Evolutionary conservation across 2,329 filamentous ascomycete species (phyloP), one percentile per base, ranked within the genome.

Genomic region (Fusarium humuli): DNA sequence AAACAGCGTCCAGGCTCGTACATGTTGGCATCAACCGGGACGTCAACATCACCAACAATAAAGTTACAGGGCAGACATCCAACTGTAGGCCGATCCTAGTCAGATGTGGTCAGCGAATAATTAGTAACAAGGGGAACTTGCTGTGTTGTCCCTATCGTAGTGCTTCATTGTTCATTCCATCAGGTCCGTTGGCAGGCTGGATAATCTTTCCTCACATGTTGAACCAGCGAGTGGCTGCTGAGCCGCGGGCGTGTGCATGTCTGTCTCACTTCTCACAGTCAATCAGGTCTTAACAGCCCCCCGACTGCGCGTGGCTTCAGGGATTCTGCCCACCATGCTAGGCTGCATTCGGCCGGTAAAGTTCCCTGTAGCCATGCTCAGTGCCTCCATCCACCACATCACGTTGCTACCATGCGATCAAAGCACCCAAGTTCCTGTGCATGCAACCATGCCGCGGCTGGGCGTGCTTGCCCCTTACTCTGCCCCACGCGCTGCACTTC

Each of bases 261-360:
- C 30, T 67, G 67, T 63, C 59, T 57, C 59, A 63, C 53, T 52
- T 68, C 13, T 12, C 34, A 30, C 37, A 67, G 57, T 50, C 63
- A 70, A 49, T 63, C 68, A 71, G 34, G 57, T 69, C 65, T 67
- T 68, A 69, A 60, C 55, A 53, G 50, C 13, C 61, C 72, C 59
- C 65, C 72, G 74, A 72, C 73, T 72, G 78, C 79, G 78, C 78
- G 79, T 80, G 79, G 79, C 78, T 80, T 60, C 77, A 78, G 77
- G 78, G 78, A 79, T 80, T 62, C 47, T 59, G 41, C 50, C 64
- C 66, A 71, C 57, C 52, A 18, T 32, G 20, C 75, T 77, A 76
- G 65, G 53, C 76, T 69, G 37, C 57, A 73, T 77, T 74, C 57
- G 73, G 74, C 47, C 48, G 49, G 46, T 61, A 59, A 63, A 56